Percentiles rank a stretch among this genome's conserved stretches.
These are phyloP conservation scores for Penicillium bialowiezense DNA, from an alignment of 495 filamentous ascomycete species.

Conservation along the genomic window DNA sequence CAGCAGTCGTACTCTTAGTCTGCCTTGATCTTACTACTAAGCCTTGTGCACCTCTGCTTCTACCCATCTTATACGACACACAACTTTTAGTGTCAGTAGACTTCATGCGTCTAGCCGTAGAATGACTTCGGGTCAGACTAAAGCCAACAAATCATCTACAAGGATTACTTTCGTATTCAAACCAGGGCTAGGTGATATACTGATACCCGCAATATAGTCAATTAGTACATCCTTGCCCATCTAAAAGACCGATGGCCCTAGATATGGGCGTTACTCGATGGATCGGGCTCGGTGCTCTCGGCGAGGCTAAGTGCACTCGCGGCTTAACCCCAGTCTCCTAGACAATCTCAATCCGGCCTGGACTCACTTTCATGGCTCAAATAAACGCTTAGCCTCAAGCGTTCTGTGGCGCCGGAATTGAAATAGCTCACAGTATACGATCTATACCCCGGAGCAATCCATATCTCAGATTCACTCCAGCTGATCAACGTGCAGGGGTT, in stretches of 20 bases:
- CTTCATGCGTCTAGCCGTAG: neutral
- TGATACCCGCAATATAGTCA: too few species aligned
- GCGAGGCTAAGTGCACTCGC: neutral
- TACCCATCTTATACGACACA: neutral
- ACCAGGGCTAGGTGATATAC: too few species aligned
- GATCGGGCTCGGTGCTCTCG: neutral
- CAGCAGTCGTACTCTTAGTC: neutral
- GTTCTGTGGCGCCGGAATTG: neutral
- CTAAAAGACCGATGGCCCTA: too few species aligned
- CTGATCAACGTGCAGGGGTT: conserved; percentile 1
- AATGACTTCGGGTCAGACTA: neutral
- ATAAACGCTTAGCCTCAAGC: conserved; percentile 1
- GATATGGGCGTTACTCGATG: neutral
- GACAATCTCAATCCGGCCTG: neutral
- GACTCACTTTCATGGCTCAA: neutral
- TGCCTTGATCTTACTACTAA: neutral
- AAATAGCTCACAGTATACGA: neutral
- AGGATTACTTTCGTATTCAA: neutral
- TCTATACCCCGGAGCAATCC: neutral
- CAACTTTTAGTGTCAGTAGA: neutral
- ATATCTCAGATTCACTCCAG: neutral
- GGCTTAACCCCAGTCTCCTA: neutral
- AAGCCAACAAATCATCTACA: neutral
- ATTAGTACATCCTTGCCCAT: too few species aligned
- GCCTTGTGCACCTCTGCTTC: neutral